phyloP scores from a whole-genome alignment of 2,329 filamentous ascomycete genomes.

The Trichoderma atroviride region DNA sequence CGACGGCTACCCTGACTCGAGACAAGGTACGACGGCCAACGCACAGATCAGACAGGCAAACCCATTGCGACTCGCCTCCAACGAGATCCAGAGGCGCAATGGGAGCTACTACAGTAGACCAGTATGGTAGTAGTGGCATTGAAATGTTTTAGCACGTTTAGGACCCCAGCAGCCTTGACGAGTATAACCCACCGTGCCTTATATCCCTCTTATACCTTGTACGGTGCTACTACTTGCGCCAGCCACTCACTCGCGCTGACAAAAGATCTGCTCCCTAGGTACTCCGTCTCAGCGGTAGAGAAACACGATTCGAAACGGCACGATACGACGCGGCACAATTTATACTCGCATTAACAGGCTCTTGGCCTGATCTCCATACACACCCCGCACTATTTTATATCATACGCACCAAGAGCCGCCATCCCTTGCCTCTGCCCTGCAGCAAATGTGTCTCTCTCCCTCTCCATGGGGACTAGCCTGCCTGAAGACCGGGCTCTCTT shows the following conservation, averaged over 20 bases:
- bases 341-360: background rate
- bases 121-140: background rate
- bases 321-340: background rate
- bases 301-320: background rate
- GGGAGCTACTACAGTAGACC: background rate
- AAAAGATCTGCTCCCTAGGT: background rate
- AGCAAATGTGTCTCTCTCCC: constrained; percentile 11
- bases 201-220: background rate
- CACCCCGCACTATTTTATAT: constrained; percentile 15
- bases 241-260: background rate
- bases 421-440: constrained; percentile 9
- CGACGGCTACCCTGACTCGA: background rate
- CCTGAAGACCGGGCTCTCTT: background rate
- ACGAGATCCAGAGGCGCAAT: background rate
- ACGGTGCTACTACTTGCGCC: background rate
- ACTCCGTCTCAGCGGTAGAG: background rate
- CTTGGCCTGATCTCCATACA: background rate
- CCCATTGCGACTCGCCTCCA: background rate
- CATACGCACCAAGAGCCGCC: constrained; percentile 13
- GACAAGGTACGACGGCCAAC: background rate
- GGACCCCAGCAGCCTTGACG: background rate
- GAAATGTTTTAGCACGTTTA: background rate
- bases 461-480: background rate
- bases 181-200: background rate
- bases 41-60: background rate